Conservation (phyloP, 495 filamentous ascomycete species). For the Aspergillus coremiiformis region DNA sequence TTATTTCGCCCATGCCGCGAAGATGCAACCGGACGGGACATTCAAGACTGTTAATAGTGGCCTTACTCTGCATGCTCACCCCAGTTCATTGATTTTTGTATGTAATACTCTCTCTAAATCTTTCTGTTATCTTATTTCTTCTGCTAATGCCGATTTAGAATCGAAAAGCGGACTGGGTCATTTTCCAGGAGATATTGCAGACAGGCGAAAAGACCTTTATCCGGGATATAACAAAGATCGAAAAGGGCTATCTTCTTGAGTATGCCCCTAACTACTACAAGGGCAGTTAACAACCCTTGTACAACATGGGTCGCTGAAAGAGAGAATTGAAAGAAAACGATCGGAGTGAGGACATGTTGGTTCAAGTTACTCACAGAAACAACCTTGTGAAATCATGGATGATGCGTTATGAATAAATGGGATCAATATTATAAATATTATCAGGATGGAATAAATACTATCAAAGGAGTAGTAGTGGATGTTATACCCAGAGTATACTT, state of each 20-base stretch:
- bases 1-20: slow-evolving; percentile 91
- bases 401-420: too few relatives aligned
- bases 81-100: slow-evolving; percentile 88
- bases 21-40: slow-evolving; percentile 91
- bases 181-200: slow-evolving; percentile 94
- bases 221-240: slow-evolving; percentile 82
- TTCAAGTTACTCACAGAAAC: too few relatives aligned
- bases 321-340: too few relatives aligned
- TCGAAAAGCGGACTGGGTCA: slow-evolving; percentile 94
- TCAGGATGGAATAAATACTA: too few relatives aligned
- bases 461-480: too few relatives aligned
- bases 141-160: slow-evolving; percentile 47
- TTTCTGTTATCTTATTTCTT: background rate
- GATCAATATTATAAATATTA: too few relatives aligned
- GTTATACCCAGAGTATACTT: too few relatives aligned
- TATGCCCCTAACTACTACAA: slow-evolving; percentile 83
- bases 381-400: too few relatives aligned
- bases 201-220: slow-evolving; percentile 87
- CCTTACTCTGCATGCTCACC: slow-evolving; percentile 74
- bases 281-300: slow-evolving; percentile 30
- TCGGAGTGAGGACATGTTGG: too few relatives aligned
- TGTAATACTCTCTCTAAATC: slow-evolving; percentile 20
- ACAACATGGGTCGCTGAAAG: background rate
- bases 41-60: slow-evolving; percentile 76
- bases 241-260: slow-evolving; percentile 84